Conservation (phyloP, 768 basidiomycete genomes). For the Dioszegia aurantiaca region DNA sequence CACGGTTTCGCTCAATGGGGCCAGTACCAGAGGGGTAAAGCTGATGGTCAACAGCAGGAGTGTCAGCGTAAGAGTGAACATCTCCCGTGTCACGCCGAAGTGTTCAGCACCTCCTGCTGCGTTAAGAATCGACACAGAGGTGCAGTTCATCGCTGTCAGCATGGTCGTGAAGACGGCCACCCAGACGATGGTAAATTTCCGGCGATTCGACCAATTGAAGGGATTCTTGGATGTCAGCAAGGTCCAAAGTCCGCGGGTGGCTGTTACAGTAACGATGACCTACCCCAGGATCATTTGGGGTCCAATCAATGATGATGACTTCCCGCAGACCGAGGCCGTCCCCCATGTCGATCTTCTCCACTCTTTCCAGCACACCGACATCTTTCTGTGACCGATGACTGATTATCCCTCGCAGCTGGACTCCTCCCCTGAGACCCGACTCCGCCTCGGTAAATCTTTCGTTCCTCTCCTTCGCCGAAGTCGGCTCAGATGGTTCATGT, state of each 20-base stretch:
- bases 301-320: conserved; percentile 46
- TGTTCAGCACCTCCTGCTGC: conserved; percentile 20
- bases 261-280: too few species aligned
- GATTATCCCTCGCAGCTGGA: conserved; percentile 7
- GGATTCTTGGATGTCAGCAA: too few species aligned
- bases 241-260: too few species aligned
- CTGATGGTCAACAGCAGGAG: conserved; percentile 33
- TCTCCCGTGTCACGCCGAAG: conserved; percentile 22
- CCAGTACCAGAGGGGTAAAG: conserved; percentile 44
- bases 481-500: not conserved
- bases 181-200: conserved; percentile 37
- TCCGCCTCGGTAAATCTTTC: conserved; percentile 4
- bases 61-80: conserved; percentile 22
- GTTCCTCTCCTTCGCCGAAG: conserved; percentile 1
- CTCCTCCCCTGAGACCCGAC: conserved; percentile 5
- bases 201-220: conserved; percentile 40
- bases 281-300: conserved; percentile 46
- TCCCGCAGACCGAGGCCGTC: conserved; percentile 29
- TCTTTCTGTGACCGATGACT: conserved; percentile 10
- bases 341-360: conserved; percentile 28
- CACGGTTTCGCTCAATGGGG: conserved; percentile 38
- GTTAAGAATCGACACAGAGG: conserved; percentile 3
- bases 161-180: conserved; percentile 33
- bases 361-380: conserved; percentile 23
- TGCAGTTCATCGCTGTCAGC: conserved; percentile 21